These are phyloP conservation scores for Umbelopsis ramanniana DNA, from an alignment of 192 early-diverging fungal species.

Conservation along the genomic window DNA sequence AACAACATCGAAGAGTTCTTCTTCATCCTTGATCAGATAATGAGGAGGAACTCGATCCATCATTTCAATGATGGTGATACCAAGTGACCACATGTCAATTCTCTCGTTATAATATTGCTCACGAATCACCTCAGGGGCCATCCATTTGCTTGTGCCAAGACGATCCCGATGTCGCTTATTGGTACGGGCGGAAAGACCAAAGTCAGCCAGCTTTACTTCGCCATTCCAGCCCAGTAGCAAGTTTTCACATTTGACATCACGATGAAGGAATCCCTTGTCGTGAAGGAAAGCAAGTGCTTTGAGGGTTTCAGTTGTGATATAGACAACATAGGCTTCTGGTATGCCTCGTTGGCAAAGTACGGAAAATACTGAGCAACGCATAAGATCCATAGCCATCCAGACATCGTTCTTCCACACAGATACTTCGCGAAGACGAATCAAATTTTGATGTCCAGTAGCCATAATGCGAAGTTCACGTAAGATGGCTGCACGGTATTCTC, in stretches of 20 bases:
- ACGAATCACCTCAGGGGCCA: slow-evolving; percentile 56
- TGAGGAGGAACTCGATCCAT: slow-evolving; percentile 53
- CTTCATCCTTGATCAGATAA: slow-evolving; percentile 46
- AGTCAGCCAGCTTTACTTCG: slow-evolving; percentile 51
- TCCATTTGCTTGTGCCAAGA: slow-evolving; percentile 49
- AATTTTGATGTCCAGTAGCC: slow-evolving; percentile 37
- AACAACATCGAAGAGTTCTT: slow-evolving; percentile 41
- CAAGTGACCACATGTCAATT: slow-evolving; percentile 59
- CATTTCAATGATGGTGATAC: slow-evolving; percentile 53
- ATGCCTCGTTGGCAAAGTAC: slow-evolving; percentile 46
- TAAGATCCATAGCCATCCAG: slow-evolving; percentile 49
- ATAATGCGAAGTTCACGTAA: slow-evolving; percentile 44
- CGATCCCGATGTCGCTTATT: slow-evolving; percentile 35
- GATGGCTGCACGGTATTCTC: slow-evolving; percentile 43
- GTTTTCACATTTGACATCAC: slow-evolving; percentile 56
- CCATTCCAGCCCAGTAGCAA: slow-evolving; percentile 45
- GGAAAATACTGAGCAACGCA: slow-evolving; percentile 46
- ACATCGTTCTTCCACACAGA: slow-evolving; percentile 43
- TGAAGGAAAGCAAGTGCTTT: slow-evolving; percentile 48
- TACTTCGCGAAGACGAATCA: slow-evolving; percentile 43
- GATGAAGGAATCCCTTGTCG: slow-evolving; percentile 46
- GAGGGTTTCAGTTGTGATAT: slow-evolving; percentile 42
- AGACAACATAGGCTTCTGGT: slow-evolving; percentile 45
- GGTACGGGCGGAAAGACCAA: slow-evolving; percentile 41
- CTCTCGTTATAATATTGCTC: slow-evolving; percentile 49